phyloP scores from a whole-genome alignment of 78 protist genomes.

The Dictyostelium citrinum region DNA sequence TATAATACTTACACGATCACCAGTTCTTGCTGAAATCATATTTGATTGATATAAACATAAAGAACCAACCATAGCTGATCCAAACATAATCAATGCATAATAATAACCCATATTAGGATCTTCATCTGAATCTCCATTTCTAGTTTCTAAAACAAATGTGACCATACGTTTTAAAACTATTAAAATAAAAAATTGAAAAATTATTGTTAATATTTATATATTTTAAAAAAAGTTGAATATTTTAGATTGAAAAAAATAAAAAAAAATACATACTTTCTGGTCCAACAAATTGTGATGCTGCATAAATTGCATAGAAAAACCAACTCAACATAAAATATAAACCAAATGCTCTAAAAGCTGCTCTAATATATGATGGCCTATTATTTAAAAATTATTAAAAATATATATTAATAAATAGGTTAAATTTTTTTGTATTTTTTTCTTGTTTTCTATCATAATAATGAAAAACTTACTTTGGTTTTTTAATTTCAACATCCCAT shows the following conservation, averaged over 20 bases:
- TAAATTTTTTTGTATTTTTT: not conserved
- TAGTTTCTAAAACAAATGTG: not conserved
- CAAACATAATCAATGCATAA: slow-evolving; percentile 54
- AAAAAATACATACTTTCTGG: slow-evolving; percentile 23
- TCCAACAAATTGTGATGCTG: slow-evolving; percentile 75
- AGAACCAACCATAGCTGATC: slow-evolving; percentile 69
- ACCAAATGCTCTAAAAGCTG: slow-evolving; percentile 71
- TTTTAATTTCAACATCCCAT: slow-evolving; percentile 19
- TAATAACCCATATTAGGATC: slow-evolving; percentile 72
- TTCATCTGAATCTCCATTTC: not conserved
- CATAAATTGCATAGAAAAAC: slow-evolving; percentile 59
- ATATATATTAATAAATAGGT: not conserved
- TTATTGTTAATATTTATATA: too few species aligned
- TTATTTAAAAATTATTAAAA: not conserved
- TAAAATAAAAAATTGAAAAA: not conserved
- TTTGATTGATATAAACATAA: slow-evolving; percentile 68
- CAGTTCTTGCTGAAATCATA: slow-evolving; percentile 73
- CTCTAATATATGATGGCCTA: slow-evolving; percentile 54
- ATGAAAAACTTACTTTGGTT: slow-evolving; percentile 34
- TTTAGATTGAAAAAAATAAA: not conserved
- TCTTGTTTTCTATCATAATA: not conserved
- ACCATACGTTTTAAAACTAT: slow-evolving; percentile 42
- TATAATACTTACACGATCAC: slow-evolving; percentile 47
- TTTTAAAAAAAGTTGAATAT: too few species aligned
- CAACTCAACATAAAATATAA: slow-evolving; percentile 39